phyloP scores from a whole-genome alignment of 208 protist genomes.

The Trichomonas vaginalis region DNA sequence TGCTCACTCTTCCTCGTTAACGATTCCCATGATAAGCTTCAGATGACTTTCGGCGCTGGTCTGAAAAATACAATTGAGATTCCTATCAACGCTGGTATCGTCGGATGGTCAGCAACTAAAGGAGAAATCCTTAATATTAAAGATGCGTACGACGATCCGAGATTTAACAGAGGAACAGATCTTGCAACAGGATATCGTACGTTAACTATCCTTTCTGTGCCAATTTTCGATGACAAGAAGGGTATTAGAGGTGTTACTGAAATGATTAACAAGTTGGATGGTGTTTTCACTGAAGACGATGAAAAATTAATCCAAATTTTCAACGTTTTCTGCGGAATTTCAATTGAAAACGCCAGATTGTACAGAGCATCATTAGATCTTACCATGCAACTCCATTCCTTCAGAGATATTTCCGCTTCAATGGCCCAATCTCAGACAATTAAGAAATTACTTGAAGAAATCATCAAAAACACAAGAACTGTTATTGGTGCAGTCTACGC shows the following conservation, averaged over 20 bases:
- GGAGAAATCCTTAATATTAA: constrained; percentile 10
- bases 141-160: background rate
- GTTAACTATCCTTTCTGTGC: background rate
- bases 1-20: constrained; percentile 7
- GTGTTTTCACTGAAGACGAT: background rate
- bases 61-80: background rate
- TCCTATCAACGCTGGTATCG: background rate
- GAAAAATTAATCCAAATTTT: constrained; percentile 5
- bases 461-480: background rate
- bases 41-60: background rate
- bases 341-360: background rate
- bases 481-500: background rate
- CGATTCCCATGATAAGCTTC: background rate
- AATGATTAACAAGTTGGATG: constrained; percentile 16
- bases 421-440: background rate
- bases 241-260: constrained; percentile 5
- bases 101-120: background rate
- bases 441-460: background rate
- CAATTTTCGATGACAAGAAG: background rate
- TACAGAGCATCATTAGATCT: background rate
- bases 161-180: constrained; percentile 5
- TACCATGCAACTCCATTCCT: background rate
- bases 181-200: background rate
- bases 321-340: constrained; percentile 8
- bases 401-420: background rate